These are phyloP conservation scores for Trametes maxima DNA, from an alignment of 768 basidiomycete genomes.

Conservation along the genomic window DNA sequence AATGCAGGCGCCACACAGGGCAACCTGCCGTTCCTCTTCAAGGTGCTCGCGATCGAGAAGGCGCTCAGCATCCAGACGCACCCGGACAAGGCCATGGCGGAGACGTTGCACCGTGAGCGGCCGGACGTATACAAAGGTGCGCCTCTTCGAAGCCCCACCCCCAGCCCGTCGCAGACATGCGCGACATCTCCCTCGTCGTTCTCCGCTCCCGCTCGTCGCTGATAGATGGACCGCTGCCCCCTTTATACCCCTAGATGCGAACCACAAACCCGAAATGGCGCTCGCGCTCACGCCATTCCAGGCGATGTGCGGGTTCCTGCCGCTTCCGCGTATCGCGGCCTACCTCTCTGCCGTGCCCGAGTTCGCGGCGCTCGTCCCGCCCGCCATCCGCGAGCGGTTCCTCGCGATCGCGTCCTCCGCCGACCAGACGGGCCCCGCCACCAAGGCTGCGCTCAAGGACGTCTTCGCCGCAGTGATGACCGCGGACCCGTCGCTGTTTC, in stretches of 20 bases:
- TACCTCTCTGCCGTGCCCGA: slow-evolving; percentile 76
- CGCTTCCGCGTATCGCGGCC: slow-evolving; percentile 68
- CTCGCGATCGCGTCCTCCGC: slow-evolving; percentile 44
- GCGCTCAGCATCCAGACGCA: slow-evolving; percentile 64
- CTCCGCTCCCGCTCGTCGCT: neutral
- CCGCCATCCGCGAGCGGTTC: slow-evolving; percentile 54
- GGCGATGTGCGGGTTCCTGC: slow-evolving; percentile 92
- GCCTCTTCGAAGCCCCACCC: slow-evolving; percentile 27
- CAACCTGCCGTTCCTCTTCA: slow-evolving; percentile 56
- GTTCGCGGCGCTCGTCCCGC: slow-evolving; percentile 69
- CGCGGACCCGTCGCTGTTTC: slow-evolving; percentile 56
- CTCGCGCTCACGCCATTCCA: slow-evolving; percentile 89
- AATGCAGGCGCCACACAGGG: slow-evolving; percentile 29
- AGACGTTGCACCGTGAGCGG: slow-evolving; percentile 48
- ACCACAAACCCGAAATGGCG: slow-evolving; percentile 99
- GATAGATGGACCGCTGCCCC: slow-evolving; percentile 57
- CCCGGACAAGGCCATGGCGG: slow-evolving; percentile 56
- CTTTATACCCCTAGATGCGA: slow-evolving; percentile 79
- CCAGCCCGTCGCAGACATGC: neutral
- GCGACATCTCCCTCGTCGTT: neutral
- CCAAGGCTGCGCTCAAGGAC: slow-evolving; percentile 66
- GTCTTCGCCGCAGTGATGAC: slow-evolving; percentile 88
- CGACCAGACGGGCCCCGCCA: slow-evolving; percentile 46
- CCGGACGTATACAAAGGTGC: slow-evolving; percentile 92
- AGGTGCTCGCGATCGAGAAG: slow-evolving; percentile 59